Base-by-base conservation (phyloP, 371 early-diverging fungal species). In the Saksenaea oblongispora region DNA sequence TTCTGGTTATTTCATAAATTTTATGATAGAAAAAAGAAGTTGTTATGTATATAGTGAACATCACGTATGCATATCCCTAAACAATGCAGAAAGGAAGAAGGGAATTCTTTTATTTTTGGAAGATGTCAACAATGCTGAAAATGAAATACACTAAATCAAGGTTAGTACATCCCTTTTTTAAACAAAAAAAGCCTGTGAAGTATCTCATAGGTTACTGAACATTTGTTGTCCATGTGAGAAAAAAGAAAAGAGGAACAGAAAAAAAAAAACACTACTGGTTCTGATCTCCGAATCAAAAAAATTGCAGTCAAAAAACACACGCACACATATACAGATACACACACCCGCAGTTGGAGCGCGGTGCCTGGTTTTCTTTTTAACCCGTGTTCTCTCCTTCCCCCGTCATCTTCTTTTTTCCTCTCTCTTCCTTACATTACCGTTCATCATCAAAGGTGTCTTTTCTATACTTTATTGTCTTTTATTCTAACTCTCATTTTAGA, bases 341-440 rank as follows among this genome's bases (percentile, higher is more conserved):
- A 3, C 10, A 9, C 18, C 11, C 17, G 11, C 22, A 18, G 22
- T 22, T 22, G 22, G 8, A 47, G 51, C 51, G 51, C 10, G 51
- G 51, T 47, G 51, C 51, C 51, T 47, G 51, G 51, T 47, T 47
- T 47, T 47, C 51, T 47, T 47, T 47, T 47, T 22, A 47, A 47
- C 51, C 51, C 51, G 51, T 47, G 51, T 47, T 47, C 51, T 47
- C 51, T 47, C 51, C 51, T 47, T 47, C 22, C 51, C 51, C 51
- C 51, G 51, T 47, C 51, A 47, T 47, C 51, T 47, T 22, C 7
- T 31, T 31, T 47, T 22, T 47, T 22, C 39, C 39, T 39, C 39
- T 39, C 22, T 22, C 22, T 47, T 22, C 51, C 51, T 47, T 47
- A 47, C 17, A 47, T 47, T 47, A 47, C 51, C 27, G 51, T 22